phyloP scores from a whole-genome alignment of 2,329 filamentous ascomycete species.

The Penicillium sp. region DNA sequence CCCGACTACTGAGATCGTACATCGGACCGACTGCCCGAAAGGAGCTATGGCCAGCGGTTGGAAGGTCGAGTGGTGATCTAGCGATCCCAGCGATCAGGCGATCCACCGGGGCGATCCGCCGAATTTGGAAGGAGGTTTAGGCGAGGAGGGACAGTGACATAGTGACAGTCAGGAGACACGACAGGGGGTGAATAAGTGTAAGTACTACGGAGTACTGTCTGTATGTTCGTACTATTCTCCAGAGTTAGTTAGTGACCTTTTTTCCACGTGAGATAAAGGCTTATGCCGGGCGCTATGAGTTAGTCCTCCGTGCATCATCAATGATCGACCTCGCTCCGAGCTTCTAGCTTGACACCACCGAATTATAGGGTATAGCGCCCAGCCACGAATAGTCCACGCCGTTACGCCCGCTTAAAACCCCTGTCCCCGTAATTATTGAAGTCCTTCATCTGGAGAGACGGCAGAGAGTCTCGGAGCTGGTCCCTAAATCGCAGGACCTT shows the following conservation, averaged over 20 bases:
- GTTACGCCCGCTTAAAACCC: background rate
- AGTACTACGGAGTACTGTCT: too few relatives aligned
- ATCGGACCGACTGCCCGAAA: conserved; percentile 31
- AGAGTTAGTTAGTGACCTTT: background rate
- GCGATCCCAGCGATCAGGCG: conserved; percentile 23
- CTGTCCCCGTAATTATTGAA: conserved; percentile 1
- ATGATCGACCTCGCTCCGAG: conserved; percentile 3
- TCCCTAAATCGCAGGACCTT: background rate
- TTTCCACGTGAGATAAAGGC: conserved; percentile 20
- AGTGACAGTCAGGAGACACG: conserved; percentile 20
- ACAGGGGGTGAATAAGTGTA: conserved; percentile 6
- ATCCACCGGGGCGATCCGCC: conserved; percentile 30
- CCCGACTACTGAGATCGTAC: conserved; percentile 7
- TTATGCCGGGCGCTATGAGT: background rate
- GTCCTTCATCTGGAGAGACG: background rate
- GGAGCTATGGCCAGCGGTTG: conserved; percentile 42
- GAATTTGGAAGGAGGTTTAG: conserved; percentile 34
- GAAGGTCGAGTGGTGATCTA: conserved; percentile 12
- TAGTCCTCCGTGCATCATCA: background rate
- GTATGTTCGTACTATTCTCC: background rate
- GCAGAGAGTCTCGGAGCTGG: conserved; percentile 5
- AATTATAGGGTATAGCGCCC: background rate
- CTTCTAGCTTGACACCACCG: background rate
- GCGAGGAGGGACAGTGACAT: conserved; percentile 16
- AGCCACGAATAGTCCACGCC: conserved; percentile 5